These are phyloP conservation scores for Solidago caesia DNA, from an alignment of 129 eudicot species.

Conservation along the genomic window DNA sequence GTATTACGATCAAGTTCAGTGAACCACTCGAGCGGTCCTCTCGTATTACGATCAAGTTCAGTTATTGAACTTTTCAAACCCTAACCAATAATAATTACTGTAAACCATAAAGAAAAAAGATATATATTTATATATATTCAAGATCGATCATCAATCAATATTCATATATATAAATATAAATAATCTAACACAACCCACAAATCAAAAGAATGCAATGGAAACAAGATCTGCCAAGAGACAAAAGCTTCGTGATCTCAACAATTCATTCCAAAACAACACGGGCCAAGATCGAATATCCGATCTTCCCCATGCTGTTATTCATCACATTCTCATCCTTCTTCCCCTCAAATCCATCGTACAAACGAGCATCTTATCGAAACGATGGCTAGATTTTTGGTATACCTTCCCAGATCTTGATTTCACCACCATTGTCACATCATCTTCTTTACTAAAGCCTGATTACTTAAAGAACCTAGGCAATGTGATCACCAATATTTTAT, in stretches of 20 bases:
- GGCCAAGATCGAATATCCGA: conserved; percentile 61
- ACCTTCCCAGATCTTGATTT: conserved; percentile 80
- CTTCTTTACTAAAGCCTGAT: not conserved
- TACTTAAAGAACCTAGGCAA: conserved; percentile 24
- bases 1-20: conserved; percentile 33
- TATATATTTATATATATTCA: not conserved
- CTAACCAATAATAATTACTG: conserved; percentile 15
- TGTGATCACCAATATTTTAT: conserved; percentile 35
- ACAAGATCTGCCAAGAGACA: conserved; percentile 73
- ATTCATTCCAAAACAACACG: conserved; percentile 14
- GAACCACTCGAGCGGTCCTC: conserved; percentile 32
- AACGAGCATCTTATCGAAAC: conserved; percentile 51
- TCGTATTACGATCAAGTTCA: conserved; percentile 34
- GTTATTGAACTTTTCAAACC: conserved; percentile 54
- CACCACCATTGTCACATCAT: conserved; percentile 34
- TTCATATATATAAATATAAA: not conserved
- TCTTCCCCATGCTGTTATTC: conserved; percentile 66
- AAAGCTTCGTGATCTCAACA: conserved; percentile 34
- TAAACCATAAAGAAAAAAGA: too few relatives aligned
- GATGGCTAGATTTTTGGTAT: conserved; percentile 66
- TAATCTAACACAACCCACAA: conserved; percentile 15
- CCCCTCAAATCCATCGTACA: conserved; percentile 57
- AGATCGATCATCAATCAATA: not conserved
- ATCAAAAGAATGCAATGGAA: conserved; percentile 49
- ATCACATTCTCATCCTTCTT: conserved; percentile 46